These are phyloP conservation scores for Malassezia globosa DNA, from an alignment of 1,284 basidiomycete species.

Conservation along the genomic window DNA sequence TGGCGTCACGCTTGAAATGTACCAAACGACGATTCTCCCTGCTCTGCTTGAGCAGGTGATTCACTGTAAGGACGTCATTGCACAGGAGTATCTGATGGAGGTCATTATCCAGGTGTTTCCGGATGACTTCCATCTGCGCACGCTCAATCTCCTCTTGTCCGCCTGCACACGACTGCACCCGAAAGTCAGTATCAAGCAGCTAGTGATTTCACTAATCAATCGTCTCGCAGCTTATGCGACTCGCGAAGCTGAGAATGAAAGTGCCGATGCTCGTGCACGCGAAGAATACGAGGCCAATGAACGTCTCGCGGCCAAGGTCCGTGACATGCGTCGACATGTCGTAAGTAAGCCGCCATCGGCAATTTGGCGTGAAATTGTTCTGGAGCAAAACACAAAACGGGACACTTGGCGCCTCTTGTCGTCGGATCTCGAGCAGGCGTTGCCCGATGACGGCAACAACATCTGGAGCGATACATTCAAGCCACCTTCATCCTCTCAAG, in stretches of 20 bases:
- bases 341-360: slow-evolving; percentile 24
- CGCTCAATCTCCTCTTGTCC: slow-evolving; percentile 39
- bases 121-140: slow-evolving; percentile 46
- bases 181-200: slow-evolving; percentile 47
- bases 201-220: slow-evolving; percentile 45
- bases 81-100: slow-evolving; percentile 47
- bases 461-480: slow-evolving; percentile 8
- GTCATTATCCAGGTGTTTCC: slow-evolving; percentile 47
- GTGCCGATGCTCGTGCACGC: slow-evolving; percentile 37
- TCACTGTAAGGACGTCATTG: slow-evolving; percentile 46
- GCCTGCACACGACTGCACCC: slow-evolving; percentile 45
- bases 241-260: slow-evolving; percentile 44
- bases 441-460: slow-evolving; percentile 5
- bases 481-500: neutral
- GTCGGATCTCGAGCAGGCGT: slow-evolving; percentile 4
- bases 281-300: slow-evolving; percentile 40
- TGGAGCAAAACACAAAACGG: slow-evolving; percentile 11
- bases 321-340: slow-evolving; percentile 28
- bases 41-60: slow-evolving; percentile 45
- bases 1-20: slow-evolving; percentile 43
- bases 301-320: slow-evolving; percentile 21
- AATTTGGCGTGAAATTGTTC: slow-evolving; percentile 40
- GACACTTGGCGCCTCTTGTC: slow-evolving; percentile 7
- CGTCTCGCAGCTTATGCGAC: slow-evolving; percentile 44
- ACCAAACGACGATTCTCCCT: slow-evolving; percentile 38